phyloP scores from a whole-genome alignment of 2,329 filamentous ascomycete species.

The Periconia sp. region DNA sequence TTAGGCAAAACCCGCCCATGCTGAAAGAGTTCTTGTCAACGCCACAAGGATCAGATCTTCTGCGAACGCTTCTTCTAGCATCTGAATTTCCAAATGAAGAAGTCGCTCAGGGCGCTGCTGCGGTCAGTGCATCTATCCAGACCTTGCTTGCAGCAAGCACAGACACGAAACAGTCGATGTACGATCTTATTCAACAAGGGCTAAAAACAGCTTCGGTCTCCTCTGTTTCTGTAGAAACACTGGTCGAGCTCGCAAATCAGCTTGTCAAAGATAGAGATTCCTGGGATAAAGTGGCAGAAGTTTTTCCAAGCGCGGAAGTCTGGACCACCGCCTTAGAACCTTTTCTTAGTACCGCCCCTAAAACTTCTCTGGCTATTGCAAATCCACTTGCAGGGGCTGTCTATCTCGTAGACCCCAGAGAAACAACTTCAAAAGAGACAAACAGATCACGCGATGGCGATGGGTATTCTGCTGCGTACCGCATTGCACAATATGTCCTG shows the following conservation, averaged over 20 bases:
- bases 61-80: conserved; percentile 56
- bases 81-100: conserved; percentile 56
- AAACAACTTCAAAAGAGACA: conserved; percentile 14
- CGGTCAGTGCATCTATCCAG: conserved; percentile 42
- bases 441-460: conserved; percentile 62
- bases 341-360: conserved; percentile 57
- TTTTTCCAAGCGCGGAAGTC: conserved; percentile 64
- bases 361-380: conserved; percentile 70
- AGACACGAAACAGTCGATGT: conserved; percentile 48
- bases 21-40: conserved; percentile 49
- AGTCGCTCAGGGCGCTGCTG: conserved; percentile 48
- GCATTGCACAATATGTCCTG: conserved; percentile 72
- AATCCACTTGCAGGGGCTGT: conserved; percentile 71
- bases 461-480: conserved; percentile 71
- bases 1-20: conserved; percentile 43
- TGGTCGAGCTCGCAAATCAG: conserved; percentile 58
- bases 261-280: conserved; percentile 40
- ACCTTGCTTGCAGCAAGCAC: conserved; percentile 40
- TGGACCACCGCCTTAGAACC: conserved; percentile 67
- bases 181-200: conserved; percentile 56
- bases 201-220: conserved; percentile 49
- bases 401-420: conserved; percentile 57
- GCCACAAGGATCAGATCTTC: conserved; percentile 51
- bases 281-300: conserved; percentile 40
- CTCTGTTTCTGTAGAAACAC: conserved; percentile 54